Conservation (phyloP, 768 basidiomycete genomes). For the Coprinopsis strossmayeri region DNA sequence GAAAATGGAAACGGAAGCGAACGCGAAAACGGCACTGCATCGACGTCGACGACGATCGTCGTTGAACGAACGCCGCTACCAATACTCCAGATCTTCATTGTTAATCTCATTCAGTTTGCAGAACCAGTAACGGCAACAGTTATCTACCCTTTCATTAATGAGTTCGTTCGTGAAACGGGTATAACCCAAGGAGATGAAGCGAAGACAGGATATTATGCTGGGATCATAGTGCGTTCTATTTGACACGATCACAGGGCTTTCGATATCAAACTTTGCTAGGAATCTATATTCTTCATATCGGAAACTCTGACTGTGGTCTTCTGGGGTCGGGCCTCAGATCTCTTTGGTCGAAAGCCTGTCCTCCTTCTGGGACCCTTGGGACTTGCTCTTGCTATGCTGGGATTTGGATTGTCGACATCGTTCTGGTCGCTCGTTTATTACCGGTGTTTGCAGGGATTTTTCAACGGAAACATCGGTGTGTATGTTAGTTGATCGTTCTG, state of each 20-base stretch:
- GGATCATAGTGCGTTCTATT: slow-evolving; percentile 31
- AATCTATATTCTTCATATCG: slow-evolving; percentile 9
- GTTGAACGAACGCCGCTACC: slow-evolving; percentile 31
- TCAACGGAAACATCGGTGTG: slow-evolving; percentile 30
- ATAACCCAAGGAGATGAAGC: slow-evolving; percentile 37
- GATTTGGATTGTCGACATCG: not conserved
- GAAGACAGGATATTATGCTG: slow-evolving; percentile 43
- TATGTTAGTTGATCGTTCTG: not conserved
- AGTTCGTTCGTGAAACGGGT: slow-evolving; percentile 38
- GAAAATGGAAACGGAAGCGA: not conserved
- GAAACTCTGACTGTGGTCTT: slow-evolving; percentile 8
- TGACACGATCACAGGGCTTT: not conserved
- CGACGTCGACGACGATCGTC: not conserved
- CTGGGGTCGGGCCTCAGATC: slow-evolving; percentile 10
- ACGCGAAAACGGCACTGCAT: not conserved
- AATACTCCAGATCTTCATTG: slow-evolving; percentile 30
- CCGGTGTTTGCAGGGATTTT: slow-evolving; percentile 25
- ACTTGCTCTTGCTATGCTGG: slow-evolving; percentile 1
- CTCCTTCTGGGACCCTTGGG: slow-evolving; percentile 29
- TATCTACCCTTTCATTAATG: slow-evolving; percentile 40
- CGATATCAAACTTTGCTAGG: not conserved
- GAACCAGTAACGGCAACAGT: slow-evolving; percentile 39
- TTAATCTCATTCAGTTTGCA: slow-evolving; percentile 32
- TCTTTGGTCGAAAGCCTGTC: slow-evolving; percentile 11
- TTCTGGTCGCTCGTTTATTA: not conserved